These are phyloP conservation scores for Torulaspora microellipsoides DNA, from an alignment of 805 yeast species.

Conservation along the genomic window DNA sequence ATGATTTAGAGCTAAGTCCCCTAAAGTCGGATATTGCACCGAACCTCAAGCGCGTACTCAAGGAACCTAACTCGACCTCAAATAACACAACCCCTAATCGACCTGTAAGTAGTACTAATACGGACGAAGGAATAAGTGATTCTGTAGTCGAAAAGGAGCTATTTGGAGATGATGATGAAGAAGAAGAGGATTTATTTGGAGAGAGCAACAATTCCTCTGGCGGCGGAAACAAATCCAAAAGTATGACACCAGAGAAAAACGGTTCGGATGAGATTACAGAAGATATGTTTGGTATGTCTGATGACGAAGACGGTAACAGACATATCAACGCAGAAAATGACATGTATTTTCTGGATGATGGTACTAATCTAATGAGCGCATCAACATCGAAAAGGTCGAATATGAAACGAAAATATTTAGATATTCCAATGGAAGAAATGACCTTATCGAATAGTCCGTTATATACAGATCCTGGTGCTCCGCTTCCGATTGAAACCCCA, in stretches of 20 bases:
- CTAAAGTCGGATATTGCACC: conserved; percentile 13
- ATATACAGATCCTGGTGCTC: conserved; percentile 82
- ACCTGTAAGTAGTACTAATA: neutral
- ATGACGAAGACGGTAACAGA: conserved; percentile 23
- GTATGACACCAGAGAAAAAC: conserved; percentile 4
- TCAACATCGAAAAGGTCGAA: conserved; percentile 8
- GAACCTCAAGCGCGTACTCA: conserved; percentile 3
- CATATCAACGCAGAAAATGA: conserved; percentile 6
- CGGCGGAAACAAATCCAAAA: conserved; percentile 12
- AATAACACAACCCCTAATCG: conserved; percentile 1
- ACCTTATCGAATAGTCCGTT: conserved; percentile 49
- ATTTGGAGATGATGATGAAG: conserved; percentile 36
- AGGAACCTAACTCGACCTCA: conserved; percentile 1
- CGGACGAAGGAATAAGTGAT: conserved; percentile 7
- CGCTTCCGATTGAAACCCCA: conserved; percentile 56
- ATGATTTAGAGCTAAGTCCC: conserved; percentile 17
- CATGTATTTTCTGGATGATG: conserved; percentile 5
- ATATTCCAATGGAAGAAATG: conserved; percentile 58
- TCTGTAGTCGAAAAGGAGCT: conserved; percentile 28
- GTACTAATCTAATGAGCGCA: neutral
- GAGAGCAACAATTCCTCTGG: conserved; percentile 31
- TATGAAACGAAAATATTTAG: conserved; percentile 36
- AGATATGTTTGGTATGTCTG: conserved; percentile 32
- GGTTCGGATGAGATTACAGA: conserved; percentile 29
- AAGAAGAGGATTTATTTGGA: conserved; percentile 36